Base-by-base conservation (phyloP, 305 asterid genomes). In the Ajuga reptans region DNA sequence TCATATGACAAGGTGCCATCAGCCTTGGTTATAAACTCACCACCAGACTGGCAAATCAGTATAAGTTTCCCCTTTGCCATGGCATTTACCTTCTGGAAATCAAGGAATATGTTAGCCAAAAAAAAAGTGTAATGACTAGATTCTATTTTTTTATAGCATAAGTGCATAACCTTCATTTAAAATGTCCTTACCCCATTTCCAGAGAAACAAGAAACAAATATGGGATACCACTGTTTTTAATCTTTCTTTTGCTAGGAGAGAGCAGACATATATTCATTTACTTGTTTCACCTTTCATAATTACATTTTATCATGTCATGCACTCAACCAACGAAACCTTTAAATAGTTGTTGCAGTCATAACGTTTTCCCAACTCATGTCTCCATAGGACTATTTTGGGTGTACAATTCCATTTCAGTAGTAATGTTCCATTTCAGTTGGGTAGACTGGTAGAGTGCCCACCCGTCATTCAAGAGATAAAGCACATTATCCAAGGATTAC, bases 31-130 rank as follows among this genome's bases (percentile, higher is more conserved):
- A 83, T 66, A 74, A 92, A 92, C 69, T 82, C 80, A 68, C 98
- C 96, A 70, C 96, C 98, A 79, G 84, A 85, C 80, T 92, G 96
- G 77, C 96, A 85, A 75, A 92, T 88, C 72, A 89, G 76, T 75
- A 92, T 92, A 78, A 92, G 97, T 84, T 89, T 92, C 81, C 95
- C 89, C 84, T 83, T 92, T 59, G 73, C 95, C 98, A 92, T 89
- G 68, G 78, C 73, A 77, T 78, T 80, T 62, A 84, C 71, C 93
- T 82, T 74, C 83, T 64, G 69, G 49, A 56, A 66, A 64, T 64
- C 71, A 74, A 73, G 69, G 50, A 73, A 81, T 52, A 47, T 71
- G 68, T 75, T 51, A 75, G 73, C 37, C 5, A 61, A 64, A 60
- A 14, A 14, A 67, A 16, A n/a, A 49, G 37, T 29, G 24, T 14